phyloP scores from a whole-genome alignment of 352 stramenopile species.

The Phytophthora sansomeana region DNA sequence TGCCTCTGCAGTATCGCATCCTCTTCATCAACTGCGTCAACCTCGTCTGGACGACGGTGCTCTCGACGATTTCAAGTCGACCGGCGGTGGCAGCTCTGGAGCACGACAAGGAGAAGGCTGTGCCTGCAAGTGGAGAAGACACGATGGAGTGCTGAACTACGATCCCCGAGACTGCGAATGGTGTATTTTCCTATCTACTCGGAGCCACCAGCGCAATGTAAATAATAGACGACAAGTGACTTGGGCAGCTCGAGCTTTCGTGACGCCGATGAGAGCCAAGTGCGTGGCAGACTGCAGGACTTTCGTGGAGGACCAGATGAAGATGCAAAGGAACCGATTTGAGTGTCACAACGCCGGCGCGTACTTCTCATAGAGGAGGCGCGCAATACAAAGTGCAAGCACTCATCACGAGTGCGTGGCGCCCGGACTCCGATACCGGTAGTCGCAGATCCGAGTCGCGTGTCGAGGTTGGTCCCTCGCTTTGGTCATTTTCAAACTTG shows the following conservation, averaged over 20 bases:
- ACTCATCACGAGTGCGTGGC: constrained; percentile 28
- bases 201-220: neutral
- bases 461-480: constrained; percentile 6
- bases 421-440: neutral
- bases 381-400: constrained; percentile 39
- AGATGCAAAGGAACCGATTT: constrained; percentile 37
- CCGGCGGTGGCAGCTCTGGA: constrained; percentile 11
- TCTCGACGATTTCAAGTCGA: constrained; percentile 45
- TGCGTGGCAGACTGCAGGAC: neutral
- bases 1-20: constrained; percentile 53
- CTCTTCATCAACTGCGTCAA: constrained; percentile 59
- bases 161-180: neutral
- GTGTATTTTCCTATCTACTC: neutral
- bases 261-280: neutral
- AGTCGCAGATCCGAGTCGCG: constrained; percentile 12
- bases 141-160: constrained; percentile 7
- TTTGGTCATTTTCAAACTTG: constrained; percentile 22
- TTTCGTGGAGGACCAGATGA: constrained; percentile 19
- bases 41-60: constrained; percentile 51
- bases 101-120: neutral
- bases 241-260: neutral
- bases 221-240: constrained; percentile 6
- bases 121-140: constrained; percentile 11
- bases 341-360: constrained; percentile 38
- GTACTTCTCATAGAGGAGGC: constrained; percentile 31